A percentile compares a stretch with the other conserved stretches of the same genome.
phyloP scores from a whole-genome alignment of 352 stramenopile species.

The Globisporangium paddicum region DNA sequence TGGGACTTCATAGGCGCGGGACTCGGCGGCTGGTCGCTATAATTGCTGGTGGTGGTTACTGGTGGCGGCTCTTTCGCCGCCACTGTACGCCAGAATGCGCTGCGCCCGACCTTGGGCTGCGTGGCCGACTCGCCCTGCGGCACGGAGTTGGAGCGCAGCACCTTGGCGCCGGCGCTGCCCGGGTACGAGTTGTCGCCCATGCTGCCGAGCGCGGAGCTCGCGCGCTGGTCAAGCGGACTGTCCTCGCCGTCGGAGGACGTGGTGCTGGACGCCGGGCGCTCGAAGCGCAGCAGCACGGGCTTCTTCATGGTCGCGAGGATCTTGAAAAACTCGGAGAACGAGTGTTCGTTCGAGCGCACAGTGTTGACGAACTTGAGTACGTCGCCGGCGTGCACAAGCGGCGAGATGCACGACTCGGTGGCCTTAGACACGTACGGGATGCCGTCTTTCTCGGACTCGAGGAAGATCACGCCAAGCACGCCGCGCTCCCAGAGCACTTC shows the following conservation, averaged over 20 bases:
- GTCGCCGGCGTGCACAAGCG: slow-evolving; percentile 60
- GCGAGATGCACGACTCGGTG: slow-evolving; percentile 83
- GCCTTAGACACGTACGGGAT: slow-evolving; percentile 86
- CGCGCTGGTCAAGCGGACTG: slow-evolving; percentile 38
- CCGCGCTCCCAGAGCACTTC: slow-evolving; percentile 85
- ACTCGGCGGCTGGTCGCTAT: background rate
- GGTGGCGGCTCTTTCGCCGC: slow-evolving; percentile 32
- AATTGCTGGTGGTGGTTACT: background rate
- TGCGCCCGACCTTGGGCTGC: slow-evolving; percentile 30
- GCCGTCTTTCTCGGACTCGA: slow-evolving; percentile 81
- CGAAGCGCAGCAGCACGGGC: slow-evolving; percentile 79
- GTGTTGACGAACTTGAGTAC: slow-evolving; percentile 85
- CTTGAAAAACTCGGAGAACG: slow-evolving; percentile 89
- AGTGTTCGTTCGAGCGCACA: slow-evolving; percentile 81
- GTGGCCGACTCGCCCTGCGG: slow-evolving; percentile 32
- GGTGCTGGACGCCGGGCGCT: slow-evolving; percentile 44
- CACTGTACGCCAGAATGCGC: slow-evolving; percentile 55
- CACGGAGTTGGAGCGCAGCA: slow-evolving; percentile 55
- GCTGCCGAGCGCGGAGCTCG: slow-evolving; percentile 29
- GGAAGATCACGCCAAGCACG: slow-evolving; percentile 83
- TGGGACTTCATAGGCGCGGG: background rate
- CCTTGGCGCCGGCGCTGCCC: slow-evolving; percentile 26
- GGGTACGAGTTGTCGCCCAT: slow-evolving; percentile 24
- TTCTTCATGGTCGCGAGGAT: slow-evolving; percentile 90
- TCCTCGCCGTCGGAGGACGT: slow-evolving; percentile 46